Base-by-base conservation (phyloP, 2,329 filamentous ascomycete genomes). In the Nemania sp. region DNA sequence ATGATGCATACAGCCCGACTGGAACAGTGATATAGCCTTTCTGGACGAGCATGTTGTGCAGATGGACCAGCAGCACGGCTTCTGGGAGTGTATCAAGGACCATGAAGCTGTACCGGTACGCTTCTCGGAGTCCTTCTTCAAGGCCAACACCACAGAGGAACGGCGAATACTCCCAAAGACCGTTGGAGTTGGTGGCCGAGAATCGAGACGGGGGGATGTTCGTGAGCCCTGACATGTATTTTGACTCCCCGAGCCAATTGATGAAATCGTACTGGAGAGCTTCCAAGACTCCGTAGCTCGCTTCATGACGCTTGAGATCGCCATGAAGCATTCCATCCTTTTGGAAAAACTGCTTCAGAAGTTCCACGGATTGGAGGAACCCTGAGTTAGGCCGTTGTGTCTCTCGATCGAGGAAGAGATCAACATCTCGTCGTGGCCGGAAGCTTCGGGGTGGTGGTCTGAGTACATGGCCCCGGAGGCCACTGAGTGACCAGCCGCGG, bases 91-190 rank as follows among this genome's bases (percentile, higher is more conserved):
- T 57, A 10, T 81, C 79, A 75, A 76, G 80, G 0, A 82, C 7
- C 0, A 61, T 2, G 61, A 81, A 69, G 29, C 68, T 65, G 9
- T 69, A 50, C 2, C 65, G 62, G 59, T 79, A 81, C 0, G 72
- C 64, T 17, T 79, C 52, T 34, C 80, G 75, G 0, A 83, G 72
- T 1, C 69, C 77, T 62, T 83, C 80, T 49, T 73, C 68, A 6
- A 83, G 70, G 0, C 79, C 78, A 11, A 75, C 74, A 15, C 79
- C 81, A 39, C 80, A 82, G 2, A 82, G 72, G 39, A 77, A 82
- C 0, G 80, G 81, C 2, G 78, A 83, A 56, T 79, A 80, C 17
- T 79, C 75, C 75, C 77, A 82, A 0, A 83, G 69, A 0, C 79
- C 79, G 49, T 82, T 81, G 0, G 73, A 5, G 59, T 78, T 74